Base-by-base conservation (phyloP, 208 protist species). In the Leishmania guyanensis region DNA sequence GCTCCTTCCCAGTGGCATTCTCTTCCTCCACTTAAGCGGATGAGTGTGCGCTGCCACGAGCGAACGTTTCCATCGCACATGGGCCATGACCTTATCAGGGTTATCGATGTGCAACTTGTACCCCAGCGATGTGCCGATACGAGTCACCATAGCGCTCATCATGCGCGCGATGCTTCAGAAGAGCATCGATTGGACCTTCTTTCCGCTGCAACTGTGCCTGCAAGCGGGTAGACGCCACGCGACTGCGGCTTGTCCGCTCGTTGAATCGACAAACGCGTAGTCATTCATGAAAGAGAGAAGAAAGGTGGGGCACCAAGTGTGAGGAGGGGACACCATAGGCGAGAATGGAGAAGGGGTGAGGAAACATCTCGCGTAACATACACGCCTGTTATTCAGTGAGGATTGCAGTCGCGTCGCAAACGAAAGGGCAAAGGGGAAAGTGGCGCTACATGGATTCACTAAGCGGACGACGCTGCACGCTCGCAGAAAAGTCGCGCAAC, bases 81-180 rank as follows among this genome's bases (percentile, higher is more conserved):
- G 16, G 1, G 51, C 62, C 5, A 70, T 72, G 17, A 53, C 64
- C 2, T 39, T 33, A 16, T 84, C 60, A 46, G 0, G 73, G 1
- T 17, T 53, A 0, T 3, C 29, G 3, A 54, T 77, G 36, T 16
- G 75, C 14, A 33, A 81, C 75, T 0, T 84, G 50, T 12, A 72
- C 33, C 5, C 50, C 22, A 29, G 51, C 22, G 12, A 78, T 48
- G 22, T 76, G 76, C 50, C 74, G 76, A 62, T 77, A 78, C 5
- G 72, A n/a, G 54, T 80, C 81, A 46, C 46, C 65, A 46, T 76
- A 70, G 5, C 60, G 75, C 76, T 76, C 70, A 5, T 80, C 75
- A 14, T 80, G 66, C 20, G 70, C 70, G 39, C 69, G 75, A 8
- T 76, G 58, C 12, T 65, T 16, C 54, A 80, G 46, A 9, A 77